Conservation (phyloP, 192 early-diverging fungal genomes). For the Coemansia sp. region DNA sequence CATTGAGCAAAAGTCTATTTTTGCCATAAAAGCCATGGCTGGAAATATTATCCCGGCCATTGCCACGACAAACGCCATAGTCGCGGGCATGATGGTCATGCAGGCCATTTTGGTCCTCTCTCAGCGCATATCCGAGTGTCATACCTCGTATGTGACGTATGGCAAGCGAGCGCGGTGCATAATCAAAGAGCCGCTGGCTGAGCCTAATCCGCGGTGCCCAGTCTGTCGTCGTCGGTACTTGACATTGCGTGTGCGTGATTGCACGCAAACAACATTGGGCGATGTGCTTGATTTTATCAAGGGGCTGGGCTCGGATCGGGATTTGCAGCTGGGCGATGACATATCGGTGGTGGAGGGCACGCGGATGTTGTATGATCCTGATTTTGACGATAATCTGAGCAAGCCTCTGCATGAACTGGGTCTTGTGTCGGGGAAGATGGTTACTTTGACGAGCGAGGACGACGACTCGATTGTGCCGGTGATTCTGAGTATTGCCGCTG, state of each 20-base stretch:
- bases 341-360: conserved; percentile 68
- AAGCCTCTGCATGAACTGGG: conserved; percentile 61
- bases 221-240: conserved; percentile 69
- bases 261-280: conserved; percentile 61
- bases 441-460: conserved; percentile 38
- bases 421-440: conserved; percentile 48
- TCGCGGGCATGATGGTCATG: conserved; percentile 92
- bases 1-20: conserved; percentile 77
- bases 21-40: conserved; percentile 97
- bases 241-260: conserved; percentile 63
- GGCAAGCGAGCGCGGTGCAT: conserved; percentile 61
- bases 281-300: conserved; percentile 63
- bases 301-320: conserved; percentile 35
- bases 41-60: conserved; percentile 99
- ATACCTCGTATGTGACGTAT: conserved; percentile 64
- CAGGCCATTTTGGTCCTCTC: conserved; percentile 75
- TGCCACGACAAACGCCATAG: conserved; percentile 96
- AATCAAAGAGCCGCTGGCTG: conserved; percentile 61
- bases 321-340: conserved; percentile 68
- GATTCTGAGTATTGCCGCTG: conserved; percentile 28
- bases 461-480: conserved; percentile 28
- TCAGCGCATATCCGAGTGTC: conserved; percentile 23
- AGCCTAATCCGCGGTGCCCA: conserved; percentile 74
- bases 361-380: conserved; percentile 83
- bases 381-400: conserved; percentile 80